Base-by-base conservation (phyloP, 2,329 filamentous ascomycete genomes). In the Pyrenophora tritici-repentis region DNA sequence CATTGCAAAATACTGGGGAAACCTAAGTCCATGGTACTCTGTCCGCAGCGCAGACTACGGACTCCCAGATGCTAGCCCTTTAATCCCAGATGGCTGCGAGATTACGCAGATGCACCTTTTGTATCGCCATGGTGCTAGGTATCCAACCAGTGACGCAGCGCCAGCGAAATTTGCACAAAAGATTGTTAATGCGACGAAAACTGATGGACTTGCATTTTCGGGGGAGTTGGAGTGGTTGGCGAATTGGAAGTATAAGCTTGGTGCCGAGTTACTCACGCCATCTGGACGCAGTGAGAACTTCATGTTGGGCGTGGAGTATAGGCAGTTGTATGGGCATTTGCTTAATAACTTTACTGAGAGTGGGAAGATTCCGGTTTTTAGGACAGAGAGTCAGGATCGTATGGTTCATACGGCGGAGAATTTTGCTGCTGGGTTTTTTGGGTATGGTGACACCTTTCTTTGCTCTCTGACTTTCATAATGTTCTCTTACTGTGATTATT, bases 271-370 rank as follows among this genome's bases (percentile, higher is more conserved):
- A 4, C 59, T 70, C 1, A 70, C 66, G 0, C 66, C 67, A 3
- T 70, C 65, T 38, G 67, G 67, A 14, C 66, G 67, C 37, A 62
- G 62, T 42, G 63, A 79, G 56, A 68, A 73, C 42, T 78, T 78
- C 56, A 56, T 75, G 10, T 66, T 78, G 3, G 75, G 75, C 7
- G 56, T 77, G 10, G 64, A 68, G 44, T 69, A 77, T 50, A 72
- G 76, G 13, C 71, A 77, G 53, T 65, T 78, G n/a, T 78, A 70
- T 22, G 66, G 75, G 6, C 63, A 74, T 39, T 67, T 78, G 10
- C 71, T 78, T 35, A 78, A 77, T 53, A 78, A 78, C 61, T 78
- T 78, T 50, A 66, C 71, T n/a, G 65, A 53, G 34, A 33, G 56
- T 1, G 70, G 70, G 20, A 66, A 72, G 4, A 59, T 77, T 37